Base-by-base conservation (phyloP, 1,284 basidiomycete genomes). In the Marasmius tenuissimus region DNA sequence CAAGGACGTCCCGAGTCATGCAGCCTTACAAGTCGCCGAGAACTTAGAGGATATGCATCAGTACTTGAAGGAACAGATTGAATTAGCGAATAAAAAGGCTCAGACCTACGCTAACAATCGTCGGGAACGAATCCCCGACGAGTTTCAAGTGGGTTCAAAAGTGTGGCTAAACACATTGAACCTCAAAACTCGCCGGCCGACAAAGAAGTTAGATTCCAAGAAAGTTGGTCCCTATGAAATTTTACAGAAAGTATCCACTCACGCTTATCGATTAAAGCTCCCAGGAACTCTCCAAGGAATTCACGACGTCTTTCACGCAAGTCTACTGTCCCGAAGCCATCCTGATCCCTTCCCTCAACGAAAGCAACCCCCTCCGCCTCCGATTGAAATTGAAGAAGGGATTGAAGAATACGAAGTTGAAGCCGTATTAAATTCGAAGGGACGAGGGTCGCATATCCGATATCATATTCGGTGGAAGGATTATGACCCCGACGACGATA, bases 181-280 rank as follows among this genome's bases (percentile, higher is more conserved):
- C 34, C 55, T 63, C 18, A 38, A 18, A 16, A 63, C 58, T 39
- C 57, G 42, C 1, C 22, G 53, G 51, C 51, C 57, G 1, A 58
- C 49, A 0, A 63, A 68, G 10, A 72, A 34, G 49, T 38, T 68
- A 5, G 59, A 60, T 18, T 58, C 64, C 38, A 53, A 57, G 51
- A n/a, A 54, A 18, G 67, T 59, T 16, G 63, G 67, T 0, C 69
- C 63, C 0, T 72, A 71, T 27, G 58, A 56, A 0, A 64, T 71
- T 5, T 22, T 70, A 0, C 52, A 58, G 11, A 67, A 67, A 10
- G 59, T 68, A n/a, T 66, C 68, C 0, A 33, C 50, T 0, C 49
- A 58, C 3, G 60, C 65, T 0, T 71, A 53, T 20, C 60, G 62
- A 18, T 42, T 72, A 0, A 10, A 27, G 0, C 51, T 73, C 0